Conservation (phyloP, 2,329 filamentous ascomycete species). For the Talaromyces sp. region DNA sequence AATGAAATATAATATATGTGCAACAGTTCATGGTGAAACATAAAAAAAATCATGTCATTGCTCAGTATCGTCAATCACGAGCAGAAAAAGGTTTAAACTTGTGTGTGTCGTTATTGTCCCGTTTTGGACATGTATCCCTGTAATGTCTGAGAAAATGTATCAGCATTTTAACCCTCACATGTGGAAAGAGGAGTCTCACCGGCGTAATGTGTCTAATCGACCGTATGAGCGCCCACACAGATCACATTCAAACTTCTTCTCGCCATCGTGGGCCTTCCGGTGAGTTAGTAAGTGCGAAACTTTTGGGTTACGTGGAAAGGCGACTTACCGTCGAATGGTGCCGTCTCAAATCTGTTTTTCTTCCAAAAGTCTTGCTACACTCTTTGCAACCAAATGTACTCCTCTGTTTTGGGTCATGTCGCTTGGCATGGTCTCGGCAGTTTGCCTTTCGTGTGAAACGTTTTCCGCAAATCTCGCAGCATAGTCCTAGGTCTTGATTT, state of each 20-base stretch:
- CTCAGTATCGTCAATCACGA: not conserved
- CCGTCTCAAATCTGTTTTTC: constrained; percentile 69
- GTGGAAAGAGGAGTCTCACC: not conserved
- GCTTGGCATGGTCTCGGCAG: constrained; percentile 79
- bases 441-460: constrained; percentile 81
- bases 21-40: not conserved
- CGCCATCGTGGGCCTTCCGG: constrained; percentile 9
- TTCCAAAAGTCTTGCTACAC: constrained; percentile 71
- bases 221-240: constrained; percentile 8
- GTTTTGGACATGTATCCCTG: constrained; percentile 2
- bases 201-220: constrained; percentile 8
- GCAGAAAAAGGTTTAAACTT: not conserved
- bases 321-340: constrained; percentile 48
- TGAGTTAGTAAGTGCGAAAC: constrained; percentile 32
- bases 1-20: not conserved
- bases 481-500: constrained; percentile 50
- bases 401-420: constrained; percentile 67
- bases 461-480: constrained; percentile 69
- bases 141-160: constrained; percentile 5
- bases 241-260: constrained; percentile 6
- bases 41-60: not conserved
- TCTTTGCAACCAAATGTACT: constrained; percentile 65
- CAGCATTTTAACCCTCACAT: not conserved
- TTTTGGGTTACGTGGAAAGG: not conserved
- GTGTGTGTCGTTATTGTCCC: not conserved